Evolutionary conservation across 1,139 yeast species (phyloP).

Genomic region (Entelexis paramagnoliae): DNA sequence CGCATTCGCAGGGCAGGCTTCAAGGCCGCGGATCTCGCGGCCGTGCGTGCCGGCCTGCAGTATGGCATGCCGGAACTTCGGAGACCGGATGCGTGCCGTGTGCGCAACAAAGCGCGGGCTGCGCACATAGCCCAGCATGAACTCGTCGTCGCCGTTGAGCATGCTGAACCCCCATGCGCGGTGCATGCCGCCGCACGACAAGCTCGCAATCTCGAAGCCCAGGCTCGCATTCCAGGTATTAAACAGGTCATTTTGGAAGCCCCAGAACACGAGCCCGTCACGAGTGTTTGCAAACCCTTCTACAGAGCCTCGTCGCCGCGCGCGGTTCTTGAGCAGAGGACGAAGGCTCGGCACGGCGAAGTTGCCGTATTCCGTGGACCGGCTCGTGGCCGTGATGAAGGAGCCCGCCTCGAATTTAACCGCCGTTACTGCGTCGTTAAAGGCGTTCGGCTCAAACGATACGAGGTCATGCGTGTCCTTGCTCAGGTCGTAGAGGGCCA

Average conservation of each 20-base stretch:
- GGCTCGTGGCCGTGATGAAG: constrained; percentile 10
- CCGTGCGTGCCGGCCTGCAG: constrained; percentile 66
- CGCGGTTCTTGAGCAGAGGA: constrained; percentile 8
- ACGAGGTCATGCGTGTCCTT: background rate
- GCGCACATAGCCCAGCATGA: constrained; percentile 13
- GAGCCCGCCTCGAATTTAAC: constrained; percentile 27
- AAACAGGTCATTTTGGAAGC: constrained; percentile 72
- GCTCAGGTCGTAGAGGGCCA: background rate
- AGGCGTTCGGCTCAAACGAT: constrained; percentile 26
- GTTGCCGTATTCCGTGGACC: constrained; percentile 11
- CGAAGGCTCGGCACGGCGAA: constrained; percentile 4
- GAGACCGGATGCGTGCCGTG: constrained; percentile 13
- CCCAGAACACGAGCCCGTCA: constrained; percentile 43
- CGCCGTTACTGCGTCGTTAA: constrained; percentile 41
- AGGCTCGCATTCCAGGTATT: constrained; percentile 75
- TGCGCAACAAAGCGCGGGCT: constrained; percentile 5
- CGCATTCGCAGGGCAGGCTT: constrained; percentile 25
- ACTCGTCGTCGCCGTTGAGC: background rate
- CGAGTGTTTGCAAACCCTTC: constrained; percentile 45
- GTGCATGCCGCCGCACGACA: constrained; percentile 87
- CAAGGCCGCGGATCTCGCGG: constrained; percentile 48
- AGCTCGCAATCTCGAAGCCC: constrained; percentile 58
- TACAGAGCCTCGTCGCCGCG: constrained; percentile 48
- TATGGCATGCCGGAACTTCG: constrained; percentile 11
- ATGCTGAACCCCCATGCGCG: constrained; percentile 56